Evolutionary conservation across 192 early-diverging fungal species (phyloP), one percentile per base, ranked within the genome.

Genomic region (Chytriomyces sp.): DNA sequence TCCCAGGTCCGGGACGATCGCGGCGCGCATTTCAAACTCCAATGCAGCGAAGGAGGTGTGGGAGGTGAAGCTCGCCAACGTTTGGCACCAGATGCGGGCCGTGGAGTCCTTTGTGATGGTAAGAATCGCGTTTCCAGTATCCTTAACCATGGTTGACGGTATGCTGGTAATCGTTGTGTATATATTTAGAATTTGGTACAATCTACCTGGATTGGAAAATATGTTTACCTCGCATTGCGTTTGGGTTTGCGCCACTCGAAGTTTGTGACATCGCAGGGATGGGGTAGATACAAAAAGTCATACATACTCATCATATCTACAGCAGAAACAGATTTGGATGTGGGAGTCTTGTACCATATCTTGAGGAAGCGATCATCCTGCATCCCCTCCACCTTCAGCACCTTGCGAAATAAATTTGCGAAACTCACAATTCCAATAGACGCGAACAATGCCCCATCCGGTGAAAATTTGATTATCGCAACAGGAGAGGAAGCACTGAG

Each of bases 51-150:
- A 53, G 10, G 19, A 26, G 41, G 2, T 32, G 63, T 26, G 10
- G 7, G 39, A 19, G 25, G 17, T 28, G 39, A 19, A 26, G 44
- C 52, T 14, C 22, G 59, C 70, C 2, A 75, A 70, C 4, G 77
- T 79, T 2, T 86, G 84, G 31, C 82, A 81, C 92, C 92, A 94
- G 10, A 94, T 82, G 14, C 92, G 84, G 68, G 87, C 81, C 25
- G 90, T 82, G 10, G 89, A 89, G 71, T 93, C 90, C 25, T 74
- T 75, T 6, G 81, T 84, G 81, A 89, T 82, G 3, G 92, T 94
- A 65, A 91, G 82, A 12, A 93, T 73, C 1, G 86, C 72, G 54
- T 80, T 77, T n/a, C 73, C 55, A 28, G 41, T 12, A 19, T 2
- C 28, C 14, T 0, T 65, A 17, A 8, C 25, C n/a, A n/a, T n/a